phyloP scores from a whole-genome alignment of 129 eudicot species.

The Gnaphalium uliginosum region DNA sequence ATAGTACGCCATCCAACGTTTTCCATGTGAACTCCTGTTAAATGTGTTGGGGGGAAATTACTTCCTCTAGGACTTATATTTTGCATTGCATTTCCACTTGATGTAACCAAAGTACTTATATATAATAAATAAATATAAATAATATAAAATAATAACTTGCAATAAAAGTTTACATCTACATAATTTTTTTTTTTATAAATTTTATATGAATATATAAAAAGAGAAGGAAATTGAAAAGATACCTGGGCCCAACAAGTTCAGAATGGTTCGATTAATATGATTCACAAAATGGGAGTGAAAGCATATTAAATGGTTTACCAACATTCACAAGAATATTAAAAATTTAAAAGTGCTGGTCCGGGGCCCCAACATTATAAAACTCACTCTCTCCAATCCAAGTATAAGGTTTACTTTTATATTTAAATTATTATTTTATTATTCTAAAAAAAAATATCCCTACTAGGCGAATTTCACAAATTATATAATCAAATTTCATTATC shows the following conservation, averaged over 20 bases:
- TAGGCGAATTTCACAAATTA: neutral
- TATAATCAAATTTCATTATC: neutral
- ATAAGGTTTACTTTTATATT: neutral
- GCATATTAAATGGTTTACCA: slow-evolving; percentile 38
- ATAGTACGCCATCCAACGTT: too few species aligned
- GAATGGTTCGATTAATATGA: slow-evolving; percentile 13
- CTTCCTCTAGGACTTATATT: too few species aligned
- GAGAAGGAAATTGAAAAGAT: neutral
- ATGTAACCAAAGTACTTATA: too few species aligned
- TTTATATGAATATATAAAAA: neutral
- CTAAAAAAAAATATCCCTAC: too few species aligned
- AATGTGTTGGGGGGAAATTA: too few species aligned
- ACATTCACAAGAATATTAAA: slow-evolving; percentile 35
- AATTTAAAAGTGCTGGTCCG: slow-evolving; percentile 30
- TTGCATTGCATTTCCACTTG: too few species aligned
- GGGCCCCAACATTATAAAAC: neutral
- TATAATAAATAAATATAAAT: too few species aligned
- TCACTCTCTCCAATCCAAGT: neutral
- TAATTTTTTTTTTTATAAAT: too few species aligned
- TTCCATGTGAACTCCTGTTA: too few species aligned
- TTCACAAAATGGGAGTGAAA: slow-evolving; percentile 38
- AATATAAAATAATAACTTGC: too few species aligned
- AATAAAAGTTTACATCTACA: too few species aligned
- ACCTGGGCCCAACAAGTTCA: slow-evolving; percentile 13
- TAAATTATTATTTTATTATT: neutral